Evolutionary conservation across 768 basidiomycete genomes (phyloP), one percentile per base, ranked within the genome.

Genomic region (Lactarius quietus): DNA sequence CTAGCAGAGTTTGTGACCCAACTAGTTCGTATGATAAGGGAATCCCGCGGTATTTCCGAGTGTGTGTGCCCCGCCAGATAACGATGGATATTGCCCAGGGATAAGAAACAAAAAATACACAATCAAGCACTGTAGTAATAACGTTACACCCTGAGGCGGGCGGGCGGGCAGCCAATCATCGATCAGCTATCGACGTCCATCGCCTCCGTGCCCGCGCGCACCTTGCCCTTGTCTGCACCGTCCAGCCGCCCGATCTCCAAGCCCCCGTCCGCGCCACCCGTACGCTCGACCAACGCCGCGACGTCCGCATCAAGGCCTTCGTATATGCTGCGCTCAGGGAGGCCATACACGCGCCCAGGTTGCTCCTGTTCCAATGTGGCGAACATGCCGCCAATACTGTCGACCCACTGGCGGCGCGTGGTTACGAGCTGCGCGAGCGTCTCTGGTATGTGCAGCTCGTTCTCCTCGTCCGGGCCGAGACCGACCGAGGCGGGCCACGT

Each of bases 341-440:
- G 78, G n/a, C 90, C 92, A 78, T 83, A 90, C 71, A 90, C 86
- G 69, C 87, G 78, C 56, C 93, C 89, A 0, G 88, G 87, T 39
- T 69, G 62, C 65, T 81, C 80, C 70, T 74, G 74, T 77, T 90
- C 87, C 82, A 89, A 88, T 76, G 84, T 79, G 35, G 89, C 87
- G 71, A 98, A 93, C 64, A 89, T 81, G 7, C 77, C 76, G 10
- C 92, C 93, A 6, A 98, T 84, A 41, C 76, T 80, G 57, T 90
- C 84, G 26, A 93, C 88, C 87, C 93, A 95, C 69, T 87, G 80
- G 69, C 86, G 78, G 43, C 96, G 80, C 66, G 88, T 90, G 69
- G 85, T 84, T 18, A 98, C 86, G 33, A 94, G 81, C 64, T 87
- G 83, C 69, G 79, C 80, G 63, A 96, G 75, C 71, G 87, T 84